Evolutionary conservation across 1,284 basidiomycete genomes (phyloP), one percentile per base, ranked within the genome.

Genomic region (Leccinum pachyderme): DNA sequence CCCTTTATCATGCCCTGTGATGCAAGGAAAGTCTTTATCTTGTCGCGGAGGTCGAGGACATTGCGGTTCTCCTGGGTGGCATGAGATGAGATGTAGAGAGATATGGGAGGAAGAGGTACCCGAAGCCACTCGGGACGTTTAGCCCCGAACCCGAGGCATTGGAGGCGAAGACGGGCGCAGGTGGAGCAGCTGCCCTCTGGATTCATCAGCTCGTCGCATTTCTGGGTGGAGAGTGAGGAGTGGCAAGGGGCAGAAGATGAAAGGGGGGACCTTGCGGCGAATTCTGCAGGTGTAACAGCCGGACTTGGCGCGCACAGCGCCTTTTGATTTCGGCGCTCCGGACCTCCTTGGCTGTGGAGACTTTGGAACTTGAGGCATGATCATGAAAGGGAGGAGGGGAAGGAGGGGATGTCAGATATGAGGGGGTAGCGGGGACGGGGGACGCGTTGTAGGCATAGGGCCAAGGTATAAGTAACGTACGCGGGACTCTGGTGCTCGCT

Each of bases 281-380:
- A 91, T 89, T 65, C 89, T 81, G 76, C 89, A 91, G 56, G 89
- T 91, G 75, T 90, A 91, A 70, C 89, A 91, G 63, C 89, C 89
- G 58, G 86, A 86, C 79, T 91, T 91, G 56, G 87, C 88, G 69
- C 89, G 84, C 47, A 86, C 80, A 52, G 86, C 84, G 71, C 86
- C 86, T 78, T 89, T 91, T 60, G 82, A 77, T 70, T 89, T 89
- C 61, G 84, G 79, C 69, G 81, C 76, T 66, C 81, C 81, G 69
- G 74, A 63, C 62, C 67, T 58, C 35, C 68, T 51, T 27, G 76
- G 74, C 72, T 78, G 78, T 27, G 72, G 63, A 13, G 74, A 68
- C 68, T 75, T 73, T 46, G 71, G 62, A 4, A 70, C 63, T 47
- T 67, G 61, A 31, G 77, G 75, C 72, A 79, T 72, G 54, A 12